A percentile compares a stretch with the other conserved stretches of the same genome.
These are phyloP conservation scores for Oenanthe sinensis DNA, from an alignment of 129 eudicot genomes.

Conservation along the genomic window DNA sequence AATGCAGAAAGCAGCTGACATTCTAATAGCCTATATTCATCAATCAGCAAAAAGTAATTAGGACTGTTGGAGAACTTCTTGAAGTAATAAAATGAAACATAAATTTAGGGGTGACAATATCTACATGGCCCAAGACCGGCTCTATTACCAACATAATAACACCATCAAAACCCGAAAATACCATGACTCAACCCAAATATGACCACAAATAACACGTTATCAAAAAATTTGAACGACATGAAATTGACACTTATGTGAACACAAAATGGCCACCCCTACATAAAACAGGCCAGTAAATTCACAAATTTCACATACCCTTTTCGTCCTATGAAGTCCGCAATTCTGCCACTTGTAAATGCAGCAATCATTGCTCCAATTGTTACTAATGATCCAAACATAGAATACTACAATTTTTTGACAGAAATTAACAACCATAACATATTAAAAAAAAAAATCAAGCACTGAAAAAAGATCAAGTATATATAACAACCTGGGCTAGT, in stretches of 20 bases:
- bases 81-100: neutral
- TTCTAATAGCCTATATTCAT: conserved; percentile 65
- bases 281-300: neutral
- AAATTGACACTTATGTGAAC: neutral
- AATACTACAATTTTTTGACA: neutral
- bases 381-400: neutral
- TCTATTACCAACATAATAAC: neutral
- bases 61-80: neutral
- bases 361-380: conserved; percentile 8
- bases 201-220: neutral
- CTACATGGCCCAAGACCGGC: too few species aligned
- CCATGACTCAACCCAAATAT: neutral
- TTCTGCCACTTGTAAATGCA: conserved; percentile 9
- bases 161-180: too few species aligned
- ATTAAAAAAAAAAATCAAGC: neutral
- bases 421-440: neutral
- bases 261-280: neutral
- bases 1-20: conserved; percentile 70
- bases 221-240: neutral
- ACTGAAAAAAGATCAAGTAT: neutral
- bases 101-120: neutral
- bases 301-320: conserved; percentile 6
- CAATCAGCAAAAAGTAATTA: neutral
- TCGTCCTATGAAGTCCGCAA: conserved; percentile 8
- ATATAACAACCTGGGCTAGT: conserved; percentile 44